Conservation (phyloP, 164 flowering plant species). For the Stephania cephalantha region DNA sequence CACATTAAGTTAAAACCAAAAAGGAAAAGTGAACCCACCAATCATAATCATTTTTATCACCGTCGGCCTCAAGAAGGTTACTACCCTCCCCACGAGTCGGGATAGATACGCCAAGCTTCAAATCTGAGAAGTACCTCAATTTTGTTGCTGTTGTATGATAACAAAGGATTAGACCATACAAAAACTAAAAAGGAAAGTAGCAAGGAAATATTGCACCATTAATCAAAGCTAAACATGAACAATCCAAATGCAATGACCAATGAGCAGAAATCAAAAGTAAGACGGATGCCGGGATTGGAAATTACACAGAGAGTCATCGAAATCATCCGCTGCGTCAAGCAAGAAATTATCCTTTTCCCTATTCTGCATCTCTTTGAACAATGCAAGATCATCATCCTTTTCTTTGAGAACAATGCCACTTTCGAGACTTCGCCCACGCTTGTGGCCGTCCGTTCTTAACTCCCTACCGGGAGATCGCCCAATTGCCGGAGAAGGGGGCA, state of each 20-base stretch:
- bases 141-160: slow-evolving; percentile 48
- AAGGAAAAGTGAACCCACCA: slow-evolving; percentile 47
- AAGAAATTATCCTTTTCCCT: slow-evolving; percentile 69
- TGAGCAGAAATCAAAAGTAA: slow-evolving; percentile 2
- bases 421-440: slow-evolving; percentile 74
- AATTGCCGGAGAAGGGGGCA: slow-evolving; percentile 84
- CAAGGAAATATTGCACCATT: not conserved
- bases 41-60: slow-evolving; percentile 91
- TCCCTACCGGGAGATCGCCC: slow-evolving; percentile 67
- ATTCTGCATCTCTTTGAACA: slow-evolving; percentile 75
- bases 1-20: not conserved
- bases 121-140: slow-evolving; percentile 68
- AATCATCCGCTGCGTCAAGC: slow-evolving; percentile 65
- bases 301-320: slow-evolving; percentile 76
- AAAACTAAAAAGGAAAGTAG: not conserved
- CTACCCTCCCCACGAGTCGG: slow-evolving; percentile 74
- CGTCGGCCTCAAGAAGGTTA: slow-evolving; percentile 72
- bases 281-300: slow-evolving; percentile 11
- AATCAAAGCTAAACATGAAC: not conserved
- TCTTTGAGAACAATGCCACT: slow-evolving; percentile 47
- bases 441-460: slow-evolving; percentile 45
- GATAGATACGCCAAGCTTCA: slow-evolving; percentile 67
- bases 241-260: not conserved
- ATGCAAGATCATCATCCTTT: slow-evolving; percentile 83
- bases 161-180: not conserved